Evolutionary conservation across 371 early-diverging fungal species (phyloP).

Genomic region (Choanephora cucurbitarum): DNA sequence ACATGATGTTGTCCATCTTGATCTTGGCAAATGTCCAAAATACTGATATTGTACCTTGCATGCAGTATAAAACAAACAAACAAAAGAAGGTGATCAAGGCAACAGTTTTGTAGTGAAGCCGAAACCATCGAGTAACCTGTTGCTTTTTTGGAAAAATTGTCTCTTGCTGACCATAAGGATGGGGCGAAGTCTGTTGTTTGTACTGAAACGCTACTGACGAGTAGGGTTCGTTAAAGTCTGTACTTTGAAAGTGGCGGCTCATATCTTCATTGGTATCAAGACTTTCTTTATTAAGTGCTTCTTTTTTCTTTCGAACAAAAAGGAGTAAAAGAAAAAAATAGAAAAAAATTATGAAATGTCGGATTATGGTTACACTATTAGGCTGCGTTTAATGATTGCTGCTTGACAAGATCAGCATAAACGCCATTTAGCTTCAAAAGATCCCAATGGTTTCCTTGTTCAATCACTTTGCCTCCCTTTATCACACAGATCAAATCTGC

Average conservation of each 20-base stretch:
- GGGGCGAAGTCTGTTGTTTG: slow-evolving; percentile 48
- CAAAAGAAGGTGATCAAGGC: slow-evolving; percentile 22
- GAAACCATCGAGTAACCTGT: slow-evolving; percentile 28
- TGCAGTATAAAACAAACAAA: slow-evolving; percentile 32
- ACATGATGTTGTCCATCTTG: slow-evolving; percentile 54
- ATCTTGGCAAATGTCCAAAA: slow-evolving; percentile 45
- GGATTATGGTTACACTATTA: too few relatives aligned
- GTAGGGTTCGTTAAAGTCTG: slow-evolving; percentile 44
- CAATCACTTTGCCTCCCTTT: slow-evolving; percentile 74
- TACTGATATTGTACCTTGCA: slow-evolving; percentile 35
- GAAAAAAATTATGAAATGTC: background rate
- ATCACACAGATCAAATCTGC: slow-evolving; percentile 78
- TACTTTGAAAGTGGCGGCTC: slow-evolving; percentile 7
- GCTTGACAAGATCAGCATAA: slow-evolving; percentile 34
- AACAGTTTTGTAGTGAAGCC: slow-evolving; percentile 41
- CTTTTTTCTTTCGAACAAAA: too few relatives aligned
- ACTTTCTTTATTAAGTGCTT: background rate
- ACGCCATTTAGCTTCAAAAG: slow-evolving; percentile 48
- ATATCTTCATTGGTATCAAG: slow-evolving; percentile 1
- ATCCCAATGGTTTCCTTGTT: slow-evolving; percentile 80
- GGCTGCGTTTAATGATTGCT: slow-evolving; percentile 24
- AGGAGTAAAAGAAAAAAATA: too few relatives aligned
- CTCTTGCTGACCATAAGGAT: slow-evolving; percentile 27
- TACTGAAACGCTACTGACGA: slow-evolving; percentile 51
- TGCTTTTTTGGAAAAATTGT: slow-evolving; percentile 11